Conservation (phyloP, 2,329 filamentous ascomycete genomes). For the Neonectria faginata region DNA sequence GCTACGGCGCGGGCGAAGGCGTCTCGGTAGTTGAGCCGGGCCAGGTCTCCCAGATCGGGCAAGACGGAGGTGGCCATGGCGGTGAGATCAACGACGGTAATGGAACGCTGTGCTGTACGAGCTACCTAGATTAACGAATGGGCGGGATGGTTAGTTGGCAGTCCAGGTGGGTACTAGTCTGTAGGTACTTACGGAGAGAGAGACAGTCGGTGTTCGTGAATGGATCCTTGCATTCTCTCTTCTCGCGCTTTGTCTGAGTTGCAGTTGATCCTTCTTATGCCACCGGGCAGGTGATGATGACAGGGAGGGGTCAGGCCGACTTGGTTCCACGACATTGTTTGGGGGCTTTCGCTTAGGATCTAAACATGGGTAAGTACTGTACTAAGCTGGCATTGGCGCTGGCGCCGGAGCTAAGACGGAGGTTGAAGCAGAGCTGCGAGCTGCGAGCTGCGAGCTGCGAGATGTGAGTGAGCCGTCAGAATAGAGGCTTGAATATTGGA, state of each 20-base stretch:
- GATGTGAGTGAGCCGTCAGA: background rate
- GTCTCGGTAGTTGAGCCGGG: constrained; percentile 50
- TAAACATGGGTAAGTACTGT: background rate
- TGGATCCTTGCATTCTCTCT: background rate
- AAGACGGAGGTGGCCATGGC: constrained; percentile 20
- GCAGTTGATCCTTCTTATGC: background rate
- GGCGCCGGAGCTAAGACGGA: background rate
- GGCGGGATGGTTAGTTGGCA: constrained; percentile 1
- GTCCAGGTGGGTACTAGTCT: background rate
- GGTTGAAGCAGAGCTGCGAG: background rate
- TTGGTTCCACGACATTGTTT: background rate
- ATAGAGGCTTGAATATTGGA: background rate
- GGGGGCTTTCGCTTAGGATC: background rate
- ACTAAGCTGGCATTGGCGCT: background rate
- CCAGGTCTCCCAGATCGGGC: constrained; percentile 43
- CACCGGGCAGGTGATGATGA: background rate
- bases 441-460: too few species aligned
- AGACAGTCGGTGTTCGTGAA: background rate
- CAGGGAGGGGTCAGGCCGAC: background rate
- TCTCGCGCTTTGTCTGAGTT: background rate
- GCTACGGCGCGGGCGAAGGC: constrained; percentile 52
- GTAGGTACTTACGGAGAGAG: background rate
- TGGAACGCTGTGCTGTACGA: background rate
- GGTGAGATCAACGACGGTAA: constrained; percentile 8
- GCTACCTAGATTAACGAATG: background rate